phyloP scores from a whole-genome alignment of 345 rosid species.

The Brassica rapa region DNA sequence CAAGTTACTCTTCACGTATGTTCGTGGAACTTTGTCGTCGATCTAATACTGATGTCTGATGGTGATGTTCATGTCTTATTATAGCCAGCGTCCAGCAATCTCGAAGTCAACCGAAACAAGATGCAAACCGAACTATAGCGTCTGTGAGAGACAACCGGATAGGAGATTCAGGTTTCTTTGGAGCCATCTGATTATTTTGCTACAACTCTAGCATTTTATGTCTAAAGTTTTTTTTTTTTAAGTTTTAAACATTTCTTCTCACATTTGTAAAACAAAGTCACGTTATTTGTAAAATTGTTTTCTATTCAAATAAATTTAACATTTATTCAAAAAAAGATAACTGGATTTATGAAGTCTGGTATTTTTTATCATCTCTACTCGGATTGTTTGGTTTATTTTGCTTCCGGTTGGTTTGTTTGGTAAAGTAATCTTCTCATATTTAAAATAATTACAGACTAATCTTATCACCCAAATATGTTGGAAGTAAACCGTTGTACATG shows the following conservation, averaged over 20 bases:
- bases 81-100: background rate
- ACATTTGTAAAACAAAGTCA: background rate
- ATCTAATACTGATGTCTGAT: slow-evolving; percentile 32
- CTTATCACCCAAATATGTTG: slow-evolving; percentile 8
- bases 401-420: no score
- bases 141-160: background rate
- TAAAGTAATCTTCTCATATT: no score
- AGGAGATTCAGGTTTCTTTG: background rate
- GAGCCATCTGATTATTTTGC: background rate
- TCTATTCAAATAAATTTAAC: no score
- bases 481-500: background rate
- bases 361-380: no score
- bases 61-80: slow-evolving; percentile 30
- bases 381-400: no score
- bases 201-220: background rate
- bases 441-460: no score
- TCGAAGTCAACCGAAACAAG: slow-evolving; percentile 16
- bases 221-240: no score
- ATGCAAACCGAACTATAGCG: background rate
- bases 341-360: no score
- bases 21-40: slow-evolving; percentile 8
- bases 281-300: no score
- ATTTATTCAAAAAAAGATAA: no score
- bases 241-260: background rate
- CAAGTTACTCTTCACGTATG: slow-evolving; percentile 23